Percentiles rank a stretch among this genome's conserved stretches.
phyloP scores from a whole-genome alignment of 768 basidiomycete species.

The Hericium coralloides region DNA sequence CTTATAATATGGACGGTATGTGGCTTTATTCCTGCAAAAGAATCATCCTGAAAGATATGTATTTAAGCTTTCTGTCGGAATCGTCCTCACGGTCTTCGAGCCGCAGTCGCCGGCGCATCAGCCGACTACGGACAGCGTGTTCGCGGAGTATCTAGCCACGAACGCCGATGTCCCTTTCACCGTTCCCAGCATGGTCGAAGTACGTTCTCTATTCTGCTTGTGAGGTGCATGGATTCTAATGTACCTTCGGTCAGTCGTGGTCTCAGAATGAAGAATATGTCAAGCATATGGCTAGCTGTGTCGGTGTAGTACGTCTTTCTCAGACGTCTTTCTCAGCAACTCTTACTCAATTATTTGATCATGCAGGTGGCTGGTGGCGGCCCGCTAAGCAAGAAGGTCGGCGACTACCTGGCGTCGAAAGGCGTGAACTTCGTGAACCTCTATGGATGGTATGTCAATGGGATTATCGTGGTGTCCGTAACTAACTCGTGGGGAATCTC shows the following conservation, averaged over 20 bases:
- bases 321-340: no score
- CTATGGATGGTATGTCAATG: not conserved
- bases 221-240: not conserved
- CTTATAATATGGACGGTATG: not conserved
- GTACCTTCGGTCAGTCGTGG: not conserved
- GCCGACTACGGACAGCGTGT: not conserved
- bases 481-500: not conserved
- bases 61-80: not conserved
- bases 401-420: not conserved
- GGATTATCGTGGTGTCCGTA: not conserved
- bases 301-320: not conserved
- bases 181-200: not conserved
- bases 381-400: not conserved
- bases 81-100: not conserved
- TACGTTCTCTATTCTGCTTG: not conserved
- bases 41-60: not conserved
- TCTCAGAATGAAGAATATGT: not conserved
- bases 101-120: not conserved
- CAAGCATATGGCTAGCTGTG: not conserved
- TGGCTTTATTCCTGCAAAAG: not conserved
- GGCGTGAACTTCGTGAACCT: not conserved
- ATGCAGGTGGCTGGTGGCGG: not conserved
- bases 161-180: slow-evolving; percentile 15
- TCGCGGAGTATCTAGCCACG: slow-evolving; percentile 17
- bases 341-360: not conserved